These are phyloP conservation scores for Asterionellopsis glacialis DNA, from an alignment of 108 stramenopile genomes.

Conservation along the genomic window DNA sequence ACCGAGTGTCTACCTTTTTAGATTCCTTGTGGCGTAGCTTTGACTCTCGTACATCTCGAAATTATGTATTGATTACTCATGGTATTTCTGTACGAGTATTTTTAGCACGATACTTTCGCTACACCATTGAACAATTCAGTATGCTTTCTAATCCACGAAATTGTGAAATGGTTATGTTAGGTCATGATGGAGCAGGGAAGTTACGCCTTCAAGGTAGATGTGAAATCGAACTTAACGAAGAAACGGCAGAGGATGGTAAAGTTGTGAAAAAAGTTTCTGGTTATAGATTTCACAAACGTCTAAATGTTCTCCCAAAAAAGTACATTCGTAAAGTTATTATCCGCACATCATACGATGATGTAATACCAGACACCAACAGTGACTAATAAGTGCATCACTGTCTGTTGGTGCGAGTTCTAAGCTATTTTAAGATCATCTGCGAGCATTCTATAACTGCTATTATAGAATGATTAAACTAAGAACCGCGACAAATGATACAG, in stretches of 20 bases:
- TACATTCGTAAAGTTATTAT: slow-evolving; percentile 37
- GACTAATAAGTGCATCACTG: no score
- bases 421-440: no score
- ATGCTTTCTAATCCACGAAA: slow-evolving; percentile 86
- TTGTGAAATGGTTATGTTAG: slow-evolving; percentile 85
- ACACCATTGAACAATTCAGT: slow-evolving; percentile 88
- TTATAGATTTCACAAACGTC: slow-evolving; percentile 54
- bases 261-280: slow-evolving; percentile 22
- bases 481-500: no score
- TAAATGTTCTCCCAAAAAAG: slow-evolving; percentile 59
- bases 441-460: no score
- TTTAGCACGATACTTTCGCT: slow-evolving; percentile 91
- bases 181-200: slow-evolving; percentile 68
- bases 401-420: no score
- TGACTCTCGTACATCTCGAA: slow-evolving; percentile 57
- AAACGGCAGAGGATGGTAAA: slow-evolving; percentile 1
- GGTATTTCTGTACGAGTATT: slow-evolving; percentile 85
- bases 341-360: slow-evolving; percentile 52
- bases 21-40: slow-evolving; percentile 90
- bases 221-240: slow-evolving; percentile 38
- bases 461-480: no score
- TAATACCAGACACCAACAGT: no score
- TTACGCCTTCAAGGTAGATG: slow-evolving; percentile 66
- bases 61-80: slow-evolving; percentile 88
- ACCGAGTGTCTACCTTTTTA: slow-evolving; percentile 82